Base-by-base conservation (phyloP, 192 early-diverging fungal species). In the Coemansia sp. region DNA sequence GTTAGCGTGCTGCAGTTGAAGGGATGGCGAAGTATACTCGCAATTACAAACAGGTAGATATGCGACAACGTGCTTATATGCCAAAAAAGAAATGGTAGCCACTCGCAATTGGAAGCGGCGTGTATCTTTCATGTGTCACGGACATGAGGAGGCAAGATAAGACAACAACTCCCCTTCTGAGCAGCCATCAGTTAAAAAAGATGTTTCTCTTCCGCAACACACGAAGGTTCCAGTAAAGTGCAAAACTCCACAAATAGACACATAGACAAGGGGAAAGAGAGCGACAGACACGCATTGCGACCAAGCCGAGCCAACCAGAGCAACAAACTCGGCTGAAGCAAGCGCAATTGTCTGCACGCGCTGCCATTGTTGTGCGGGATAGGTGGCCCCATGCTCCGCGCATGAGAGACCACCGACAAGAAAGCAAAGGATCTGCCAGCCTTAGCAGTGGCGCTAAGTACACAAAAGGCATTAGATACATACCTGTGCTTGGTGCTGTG, bases 41-140 rank as follows among this genome's bases (percentile, higher is more conserved):
- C 27, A 12, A 29, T 54, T 31, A 25, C 27, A 31, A 22, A 27
- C 51, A 31, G 51, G 27, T 54, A 31, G 29, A 54, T 54, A 54
- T 15, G 19, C 45, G 51, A 54, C 29, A 54, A 29, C 51, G 51
- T 54, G 51, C 51, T 54, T 54, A 31, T 54, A 54, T 31, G 51
- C 27, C 6, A 17, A 6, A 29, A 4, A 5, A 25, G 15, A 27
- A 12, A 1, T 14, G 15, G 6, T 54, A 29, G n/a, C 51, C 2
- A n/a, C 10, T 10, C 19, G 10, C 45, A 9, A 24, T 8, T 9
- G 25, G 29, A 24, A 24, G 19, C 22, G 19, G 45, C 22, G 9
- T 24, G 45, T 47, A 24, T 47, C 25, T 54, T 29, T 27, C 51
- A 54, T 31, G 25, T 54, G 29, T 17, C 29, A 27, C 10, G 51